phyloP scores from a whole-genome alignment of 2,329 filamentous ascomycete species.

The Fusarium mangiferae region DNA sequence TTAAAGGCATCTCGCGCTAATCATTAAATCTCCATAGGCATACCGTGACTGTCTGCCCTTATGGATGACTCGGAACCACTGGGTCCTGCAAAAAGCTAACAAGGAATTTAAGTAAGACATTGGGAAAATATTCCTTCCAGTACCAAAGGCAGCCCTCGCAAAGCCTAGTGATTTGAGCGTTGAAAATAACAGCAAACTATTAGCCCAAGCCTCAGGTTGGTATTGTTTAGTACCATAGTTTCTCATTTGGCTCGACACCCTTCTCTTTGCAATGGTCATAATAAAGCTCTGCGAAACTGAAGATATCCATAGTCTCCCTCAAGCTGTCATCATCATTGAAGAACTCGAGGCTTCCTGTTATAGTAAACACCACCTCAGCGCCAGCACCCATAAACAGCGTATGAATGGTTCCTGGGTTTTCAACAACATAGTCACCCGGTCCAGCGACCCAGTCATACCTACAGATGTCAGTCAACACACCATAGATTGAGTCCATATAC shows the following conservation, averaged over 20 bases:
- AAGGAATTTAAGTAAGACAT: too few relatives aligned
- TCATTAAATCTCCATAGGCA: not conserved
- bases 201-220: rapidly evolving
- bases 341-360: not conserved
- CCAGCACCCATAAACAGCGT: not conserved
- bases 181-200: rapidly evolving
- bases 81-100: not conserved
- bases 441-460: constrained; percentile 5
- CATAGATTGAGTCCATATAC: rapidly evolving
- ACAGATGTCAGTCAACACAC: rapidly evolving
- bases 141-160: too few relatives aligned
- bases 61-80: not conserved
- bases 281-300: not conserved
- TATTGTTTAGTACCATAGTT: not conserved
- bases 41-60: rapidly evolving
- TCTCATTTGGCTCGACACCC: not conserved
- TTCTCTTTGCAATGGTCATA: not conserved
- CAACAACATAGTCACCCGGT: not conserved
- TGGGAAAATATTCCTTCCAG: too few relatives aligned
- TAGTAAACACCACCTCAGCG: not conserved
- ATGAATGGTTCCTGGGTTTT: not conserved
- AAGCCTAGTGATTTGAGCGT: not conserved
- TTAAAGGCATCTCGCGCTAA: too few relatives aligned
- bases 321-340: not conserved
- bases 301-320: constrained; percentile 1